Evolutionary conservation across 2,329 filamentous ascomycete genomes (phyloP).

Genomic region (Elsinoe arachidis): DNA sequence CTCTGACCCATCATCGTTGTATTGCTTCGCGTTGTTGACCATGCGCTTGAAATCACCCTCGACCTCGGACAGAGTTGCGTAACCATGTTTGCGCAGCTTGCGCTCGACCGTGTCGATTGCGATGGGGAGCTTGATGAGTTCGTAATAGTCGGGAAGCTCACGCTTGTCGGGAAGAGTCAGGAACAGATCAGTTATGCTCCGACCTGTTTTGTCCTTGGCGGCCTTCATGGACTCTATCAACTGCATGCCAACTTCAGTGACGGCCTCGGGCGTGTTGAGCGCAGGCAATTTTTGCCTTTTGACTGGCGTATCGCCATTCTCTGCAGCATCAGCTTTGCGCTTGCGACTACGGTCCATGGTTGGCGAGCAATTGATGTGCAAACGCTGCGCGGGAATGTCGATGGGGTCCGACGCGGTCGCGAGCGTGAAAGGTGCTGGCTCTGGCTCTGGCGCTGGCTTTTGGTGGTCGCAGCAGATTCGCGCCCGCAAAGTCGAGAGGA

Average conservation of each 20-base stretch:
- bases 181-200: slow-evolving; percentile 16
- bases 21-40: slow-evolving; percentile 79
- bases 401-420: not conserved
- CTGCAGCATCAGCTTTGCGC: slow-evolving; percentile 14
- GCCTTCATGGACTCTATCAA: slow-evolving; percentile 68
- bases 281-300: slow-evolving; percentile 17
- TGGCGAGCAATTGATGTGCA: not conserved
- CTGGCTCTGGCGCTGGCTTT: too few relatives aligned
- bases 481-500: too few relatives aligned
- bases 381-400: not conserved
- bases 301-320: slow-evolving; percentile 13
- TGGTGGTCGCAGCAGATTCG: too few relatives aligned
- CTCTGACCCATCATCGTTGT: slow-evolving; percentile 62
- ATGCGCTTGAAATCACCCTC: slow-evolving; percentile 84
- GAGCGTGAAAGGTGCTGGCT: not conserved
- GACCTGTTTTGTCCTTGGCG: slow-evolving; percentile 63
- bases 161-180: slow-evolving; percentile 17
- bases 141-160: slow-evolving; percentile 65
- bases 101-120: slow-evolving; percentile 67
- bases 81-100: slow-evolving; percentile 61
- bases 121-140: slow-evolving; percentile 66
- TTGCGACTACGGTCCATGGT: slow-evolving; percentile 18
- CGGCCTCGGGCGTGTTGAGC: slow-evolving; percentile 11
- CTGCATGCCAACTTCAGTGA: slow-evolving; percentile 52
- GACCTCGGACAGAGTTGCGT: slow-evolving; percentile 61